Evolutionary conservation across 169 alveolate species (phyloP).

Genomic region (Cryptosporidium xiaoi): DNA sequence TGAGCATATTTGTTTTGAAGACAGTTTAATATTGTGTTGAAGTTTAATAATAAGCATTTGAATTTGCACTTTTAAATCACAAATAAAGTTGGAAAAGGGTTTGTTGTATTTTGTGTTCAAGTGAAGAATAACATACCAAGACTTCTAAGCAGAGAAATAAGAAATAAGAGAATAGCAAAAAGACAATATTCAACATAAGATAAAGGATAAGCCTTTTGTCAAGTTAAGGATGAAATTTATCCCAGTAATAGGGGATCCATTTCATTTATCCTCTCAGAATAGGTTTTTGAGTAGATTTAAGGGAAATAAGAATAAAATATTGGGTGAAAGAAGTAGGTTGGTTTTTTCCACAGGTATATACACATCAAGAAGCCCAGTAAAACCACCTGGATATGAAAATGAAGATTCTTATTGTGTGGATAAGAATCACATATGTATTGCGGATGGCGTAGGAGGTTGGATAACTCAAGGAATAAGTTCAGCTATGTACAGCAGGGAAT

Average conservation of each 20-base stretch:
- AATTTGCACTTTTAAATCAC: no score
- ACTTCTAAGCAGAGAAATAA: no score
- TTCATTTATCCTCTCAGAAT: slow-evolving; percentile 5
- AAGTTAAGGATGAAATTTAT: slow-evolving; percentile 21
- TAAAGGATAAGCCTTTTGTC: not conserved
- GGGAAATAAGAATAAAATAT: not conserved
- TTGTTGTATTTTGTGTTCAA: no score
- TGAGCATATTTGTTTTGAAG: no score
- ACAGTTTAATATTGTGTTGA: no score
- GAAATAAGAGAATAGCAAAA: no score
- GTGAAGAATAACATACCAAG: no score
- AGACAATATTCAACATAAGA: no score
- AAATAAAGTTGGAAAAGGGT: no score
- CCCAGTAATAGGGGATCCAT: slow-evolving; percentile 11
- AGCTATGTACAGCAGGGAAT: slow-evolving; percentile 43
- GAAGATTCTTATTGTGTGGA: slow-evolving; percentile 52
- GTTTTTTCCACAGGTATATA: slow-evolving; percentile 18
- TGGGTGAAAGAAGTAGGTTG: not conserved
- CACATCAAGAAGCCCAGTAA: slow-evolving; percentile 40
- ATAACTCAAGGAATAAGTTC: slow-evolving; percentile 51
- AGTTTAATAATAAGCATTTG: no score
- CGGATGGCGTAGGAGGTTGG: slow-evolving; percentile 74
- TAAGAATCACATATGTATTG: slow-evolving; percentile 44
- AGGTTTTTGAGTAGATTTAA: slow-evolving; percentile 21
- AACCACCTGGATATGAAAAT: slow-evolving; percentile 48